phyloP scores from a whole-genome alignment of 345 rosid genomes.

The Kernera saxatilis region DNA sequence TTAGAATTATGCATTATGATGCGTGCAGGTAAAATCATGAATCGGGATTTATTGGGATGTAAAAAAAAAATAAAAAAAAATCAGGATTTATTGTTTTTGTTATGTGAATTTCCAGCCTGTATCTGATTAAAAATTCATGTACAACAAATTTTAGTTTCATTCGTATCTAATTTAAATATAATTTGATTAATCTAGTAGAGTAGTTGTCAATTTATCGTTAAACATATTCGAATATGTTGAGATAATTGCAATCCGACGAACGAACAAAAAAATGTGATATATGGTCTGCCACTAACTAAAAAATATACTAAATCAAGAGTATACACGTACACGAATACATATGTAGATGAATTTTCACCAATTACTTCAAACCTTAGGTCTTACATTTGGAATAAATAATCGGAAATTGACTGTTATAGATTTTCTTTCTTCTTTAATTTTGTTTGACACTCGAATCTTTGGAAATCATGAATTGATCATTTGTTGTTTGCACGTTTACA shows the following conservation, averaged over 20 bases:
- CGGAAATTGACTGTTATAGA: neutral
- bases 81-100: neutral
- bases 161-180: neutral
- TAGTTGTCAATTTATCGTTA: neutral
- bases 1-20: too few relatives aligned
- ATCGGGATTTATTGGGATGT: neutral
- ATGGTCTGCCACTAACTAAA: slow-evolving; percentile 20
- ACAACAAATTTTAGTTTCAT: neutral
- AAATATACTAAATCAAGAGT: neutral
- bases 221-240: neutral
- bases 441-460: neutral
- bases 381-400: neutral
- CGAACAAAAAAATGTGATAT: neutral
- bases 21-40: neutral
- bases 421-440: neutral
- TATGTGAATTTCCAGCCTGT: neutral
- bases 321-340: neutral
- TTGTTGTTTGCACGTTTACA: slow-evolving; percentile 26
- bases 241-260: neutral
- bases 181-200: neutral
- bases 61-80: too few relatives aligned
- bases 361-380: neutral
- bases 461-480: slow-evolving; percentile 11
- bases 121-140: neutral
- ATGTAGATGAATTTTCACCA: too few relatives aligned